phyloP scores from a whole-genome alignment of 495 filamentous ascomycete species.

The Melanomma pulvis-pyrius region DNA sequence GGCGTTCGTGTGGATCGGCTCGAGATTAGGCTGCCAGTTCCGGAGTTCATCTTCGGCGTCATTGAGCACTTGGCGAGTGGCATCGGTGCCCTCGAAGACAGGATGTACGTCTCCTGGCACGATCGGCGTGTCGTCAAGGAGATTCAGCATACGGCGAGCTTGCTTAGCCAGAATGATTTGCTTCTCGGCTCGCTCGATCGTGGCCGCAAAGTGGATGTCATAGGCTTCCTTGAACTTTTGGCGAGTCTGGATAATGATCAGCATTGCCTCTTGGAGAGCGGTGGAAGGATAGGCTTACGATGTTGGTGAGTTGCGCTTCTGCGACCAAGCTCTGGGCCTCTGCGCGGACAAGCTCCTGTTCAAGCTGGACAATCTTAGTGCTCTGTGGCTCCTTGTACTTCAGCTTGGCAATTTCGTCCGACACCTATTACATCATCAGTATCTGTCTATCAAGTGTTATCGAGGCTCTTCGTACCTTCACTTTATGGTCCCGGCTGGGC shows the following conservation, averaged over 20 bases:
- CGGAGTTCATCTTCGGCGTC: constrained; percentile 88
- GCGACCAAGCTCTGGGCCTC: constrained; percentile 96
- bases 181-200: constrained; percentile 94
- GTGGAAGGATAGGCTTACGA: constrained; percentile 56
- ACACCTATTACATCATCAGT: constrained; percentile 51
- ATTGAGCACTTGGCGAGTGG: constrained; percentile 82
- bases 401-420: constrained; percentile 85
- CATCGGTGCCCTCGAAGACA: constrained; percentile 63
- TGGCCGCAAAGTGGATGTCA: constrained; percentile 79
- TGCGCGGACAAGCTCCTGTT: constrained; percentile 93
- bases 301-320: constrained; percentile 93
- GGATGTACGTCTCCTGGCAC: constrained; percentile 79
- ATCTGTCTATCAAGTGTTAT: neutral
- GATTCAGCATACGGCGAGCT: constrained; percentile 78
- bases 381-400: constrained; percentile 87
- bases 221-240: constrained; percentile 94
- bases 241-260: constrained; percentile 57
- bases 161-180: constrained; percentile 91
- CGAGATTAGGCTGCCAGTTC: constrained; percentile 66
- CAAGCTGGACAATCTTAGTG: constrained; percentile 72
- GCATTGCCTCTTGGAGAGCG: neutral
- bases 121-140: constrained; percentile 88
- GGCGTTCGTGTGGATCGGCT: constrained; percentile 54
- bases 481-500: constrained; percentile 80
- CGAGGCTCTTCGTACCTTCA: constrained; percentile 52